These are phyloP conservation scores for Tetrahymena borealis DNA, from an alignment of 73 alveolate species.

Conservation along the genomic window DNA sequence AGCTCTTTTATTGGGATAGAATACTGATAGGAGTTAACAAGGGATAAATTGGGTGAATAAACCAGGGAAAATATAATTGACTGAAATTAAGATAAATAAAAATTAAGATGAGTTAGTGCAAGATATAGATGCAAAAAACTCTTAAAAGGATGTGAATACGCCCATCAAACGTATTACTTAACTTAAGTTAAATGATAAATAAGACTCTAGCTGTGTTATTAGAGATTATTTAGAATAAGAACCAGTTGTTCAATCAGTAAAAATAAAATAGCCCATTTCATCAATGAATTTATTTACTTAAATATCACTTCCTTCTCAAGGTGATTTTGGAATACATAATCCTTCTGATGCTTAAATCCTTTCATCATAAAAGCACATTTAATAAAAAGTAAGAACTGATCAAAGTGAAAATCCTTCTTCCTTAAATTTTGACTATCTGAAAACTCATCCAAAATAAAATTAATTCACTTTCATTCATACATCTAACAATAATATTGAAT, in stretches of 20 bases:
- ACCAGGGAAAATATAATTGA: background rate
- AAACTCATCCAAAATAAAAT: no score
- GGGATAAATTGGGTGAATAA: background rate
- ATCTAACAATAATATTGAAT: no score
- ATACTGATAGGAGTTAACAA: background rate
- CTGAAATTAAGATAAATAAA: background rate
- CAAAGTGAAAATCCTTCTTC: background rate
- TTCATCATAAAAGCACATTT: background rate
- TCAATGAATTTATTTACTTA: background rate
- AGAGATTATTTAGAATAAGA: background rate
- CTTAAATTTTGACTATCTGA: background rate
- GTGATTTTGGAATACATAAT: background rate
- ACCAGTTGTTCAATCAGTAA: background rate
- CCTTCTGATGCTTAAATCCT: background rate
- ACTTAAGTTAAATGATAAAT: background rate
- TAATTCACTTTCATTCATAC: no score
- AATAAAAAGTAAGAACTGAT: background rate
- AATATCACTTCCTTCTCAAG: background rate
- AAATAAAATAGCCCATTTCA: background rate
- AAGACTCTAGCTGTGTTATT: background rate
- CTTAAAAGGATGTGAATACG: background rate
- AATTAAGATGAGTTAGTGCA: background rate
- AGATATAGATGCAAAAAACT: background rate
- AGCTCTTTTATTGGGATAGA: background rate
- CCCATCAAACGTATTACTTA: background rate